Conservation (phyloP, 2,329 filamentous ascomycete genomes). For the Polytolypa hystricis region DNA sequence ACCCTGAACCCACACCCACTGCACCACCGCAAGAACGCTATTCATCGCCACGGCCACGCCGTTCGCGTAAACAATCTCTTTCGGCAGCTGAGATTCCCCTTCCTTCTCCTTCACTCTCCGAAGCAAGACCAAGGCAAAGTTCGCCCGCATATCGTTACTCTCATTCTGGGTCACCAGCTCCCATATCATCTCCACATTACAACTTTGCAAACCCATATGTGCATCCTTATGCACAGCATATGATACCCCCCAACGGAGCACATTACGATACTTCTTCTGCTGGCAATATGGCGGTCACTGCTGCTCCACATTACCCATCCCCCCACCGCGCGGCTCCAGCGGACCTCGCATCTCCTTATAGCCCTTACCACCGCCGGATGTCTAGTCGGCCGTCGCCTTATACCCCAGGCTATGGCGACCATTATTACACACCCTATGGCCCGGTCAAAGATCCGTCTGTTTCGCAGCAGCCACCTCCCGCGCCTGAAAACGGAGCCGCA, state of each 20-base stretch:
- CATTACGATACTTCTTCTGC: slow-evolving; percentile 21
- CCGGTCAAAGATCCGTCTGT: slow-evolving; percentile 21
- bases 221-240: slow-evolving; percentile 26
- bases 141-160: slow-evolving; percentile 13
- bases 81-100: slow-evolving; percentile 3
- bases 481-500: slow-evolving; percentile 21
- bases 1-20: slow-evolving; percentile 4
- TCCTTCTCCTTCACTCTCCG: slow-evolving; percentile 9
- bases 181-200: slow-evolving; percentile 13
- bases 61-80: too few species aligned
- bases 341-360: slow-evolving; percentile 25
- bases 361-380: slow-evolving; percentile 16
- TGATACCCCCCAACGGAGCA: slow-evolving; percentile 19
- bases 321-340: slow-evolving; percentile 27
- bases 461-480: slow-evolving; percentile 13
- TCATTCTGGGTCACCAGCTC: slow-evolving; percentile 17
- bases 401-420: slow-evolving; percentile 21
- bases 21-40: slow-evolving; percentile 7
- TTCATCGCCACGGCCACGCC: slow-evolving; percentile 3
- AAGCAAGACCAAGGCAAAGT: slow-evolving; percentile 9
- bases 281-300: slow-evolving; percentile 11
- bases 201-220: slow-evolving; percentile 23
- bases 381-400: slow-evolving; percentile 18
- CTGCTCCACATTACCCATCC: slow-evolving; percentile 11
- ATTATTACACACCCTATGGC: slow-evolving; percentile 23